Conservation (phyloP, 768 basidiomycete species). For the Hysterangium stoloniferum region DNA sequence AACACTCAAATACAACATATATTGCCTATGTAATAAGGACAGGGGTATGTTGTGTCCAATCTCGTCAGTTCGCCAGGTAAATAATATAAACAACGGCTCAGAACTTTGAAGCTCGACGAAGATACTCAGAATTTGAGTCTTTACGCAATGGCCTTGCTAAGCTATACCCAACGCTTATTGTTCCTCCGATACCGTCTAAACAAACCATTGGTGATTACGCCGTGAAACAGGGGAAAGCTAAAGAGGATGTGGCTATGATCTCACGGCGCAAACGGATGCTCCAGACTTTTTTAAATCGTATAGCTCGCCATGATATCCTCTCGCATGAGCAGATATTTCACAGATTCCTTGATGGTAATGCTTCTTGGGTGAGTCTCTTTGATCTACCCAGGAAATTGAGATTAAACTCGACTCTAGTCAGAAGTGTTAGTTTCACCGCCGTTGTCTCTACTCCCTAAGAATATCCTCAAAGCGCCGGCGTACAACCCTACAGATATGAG, state of each 20-base stretch:
- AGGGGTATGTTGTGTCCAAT: conserved; percentile 47
- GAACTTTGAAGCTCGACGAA: conserved; percentile 76
- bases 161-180: conserved; percentile 92
- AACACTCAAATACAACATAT: conserved; percentile 82
- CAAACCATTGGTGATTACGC: conserved; percentile 95
- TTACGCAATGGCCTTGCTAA: conserved; percentile 74
- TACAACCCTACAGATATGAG: conserved; percentile 85
- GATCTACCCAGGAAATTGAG: background rate
- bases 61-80: conserved; percentile 13
- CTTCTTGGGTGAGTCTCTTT: conserved; percentile 73
- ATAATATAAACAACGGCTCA: conserved; percentile 24
- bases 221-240: conserved; percentile 92
- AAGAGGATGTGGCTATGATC: conserved; percentile 91
- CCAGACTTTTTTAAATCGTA: conserved; percentile 87
- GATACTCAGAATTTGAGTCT: conserved; percentile 98
- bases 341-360: conserved; percentile 90
- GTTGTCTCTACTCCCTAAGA: conserved; percentile 86
- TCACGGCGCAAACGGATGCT: conserved; percentile 89
- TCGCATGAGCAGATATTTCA: conserved; percentile 96
- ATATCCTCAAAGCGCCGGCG: conserved; percentile 89
- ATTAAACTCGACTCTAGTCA: conserved; percentile 36
- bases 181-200: conserved; percentile 97
- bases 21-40: conserved; percentile 91
- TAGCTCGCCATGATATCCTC: conserved; percentile 87
- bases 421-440: conserved; percentile 94